phyloP scores from a whole-genome alignment of 768 basidiomycete genomes.

The Galerina marginata region DNA sequence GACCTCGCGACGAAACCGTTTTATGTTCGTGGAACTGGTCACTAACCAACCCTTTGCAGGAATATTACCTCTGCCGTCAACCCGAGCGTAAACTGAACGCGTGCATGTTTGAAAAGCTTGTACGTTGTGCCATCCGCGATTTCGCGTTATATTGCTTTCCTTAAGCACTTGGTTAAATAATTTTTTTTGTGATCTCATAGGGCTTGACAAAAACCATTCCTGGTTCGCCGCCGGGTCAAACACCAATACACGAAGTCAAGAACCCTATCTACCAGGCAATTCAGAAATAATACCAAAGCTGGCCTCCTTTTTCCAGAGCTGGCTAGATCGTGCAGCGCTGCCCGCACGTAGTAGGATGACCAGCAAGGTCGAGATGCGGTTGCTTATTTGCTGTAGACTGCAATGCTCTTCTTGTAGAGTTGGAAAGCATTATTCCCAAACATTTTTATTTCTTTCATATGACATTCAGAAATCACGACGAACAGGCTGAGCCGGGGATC shows the following conservation, averaged over 20 bases:
- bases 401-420: too few species aligned
- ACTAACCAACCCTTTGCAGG: slow-evolving; percentile 46
- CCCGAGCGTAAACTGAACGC: slow-evolving; percentile 87
- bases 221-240: slow-evolving; percentile 80
- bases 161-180: too few species aligned
- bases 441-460: too few species aligned
- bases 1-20: background rate
- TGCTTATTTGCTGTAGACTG: too few species aligned
- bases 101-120: slow-evolving; percentile 97
- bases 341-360: too few species aligned
- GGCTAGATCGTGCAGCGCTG: too few species aligned
- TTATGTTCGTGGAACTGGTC: too few species aligned
- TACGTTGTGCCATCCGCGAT: slow-evolving; percentile 42
- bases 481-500: too few species aligned
- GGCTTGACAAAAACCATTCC: slow-evolving; percentile 92
- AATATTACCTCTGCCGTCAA: slow-evolving; percentile 88
- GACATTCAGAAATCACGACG: too few species aligned
- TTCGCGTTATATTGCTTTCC: background rate
- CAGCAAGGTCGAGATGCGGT: too few species aligned
- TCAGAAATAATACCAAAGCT: slow-evolving; percentile 66
- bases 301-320: background rate
- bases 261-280: slow-evolving; percentile 82
- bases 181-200: slow-evolving; percentile 43
- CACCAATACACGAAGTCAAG: slow-evolving; percentile 87
- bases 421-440: too few species aligned